Conservation (phyloP, 768 basidiomycete genomes). For the Mycena latifolia region DNA sequence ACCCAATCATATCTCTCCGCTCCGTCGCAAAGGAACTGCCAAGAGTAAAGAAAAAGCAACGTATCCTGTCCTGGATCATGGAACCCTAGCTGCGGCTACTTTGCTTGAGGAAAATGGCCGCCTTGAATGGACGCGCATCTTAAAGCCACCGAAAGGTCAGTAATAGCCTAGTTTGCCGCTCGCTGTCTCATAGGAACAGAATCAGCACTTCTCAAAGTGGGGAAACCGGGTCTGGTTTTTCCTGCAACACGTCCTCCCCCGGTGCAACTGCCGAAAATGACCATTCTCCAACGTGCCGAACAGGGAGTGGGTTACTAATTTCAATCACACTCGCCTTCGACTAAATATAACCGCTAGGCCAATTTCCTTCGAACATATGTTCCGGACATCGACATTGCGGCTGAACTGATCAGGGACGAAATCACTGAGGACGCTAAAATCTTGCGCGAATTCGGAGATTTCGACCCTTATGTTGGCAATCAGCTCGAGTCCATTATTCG, state of each 20-base stretch:
- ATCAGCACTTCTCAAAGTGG: constrained; percentile 38
- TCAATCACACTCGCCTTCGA: constrained; percentile 4
- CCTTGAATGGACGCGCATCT: constrained; percentile 66
- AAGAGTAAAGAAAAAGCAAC: constrained; percentile 49
- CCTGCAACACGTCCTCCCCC: constrained; percentile 65
- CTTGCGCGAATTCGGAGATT: constrained; percentile 50
- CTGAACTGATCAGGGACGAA: constrained; percentile 73
- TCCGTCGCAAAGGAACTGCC: constrained; percentile 40
- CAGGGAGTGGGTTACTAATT: constrained; percentile 62
- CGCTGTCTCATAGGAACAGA: constrained; percentile 14
- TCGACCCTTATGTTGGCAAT: constrained; percentile 72
- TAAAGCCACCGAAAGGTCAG: constrained; percentile 43
- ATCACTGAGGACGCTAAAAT: constrained; percentile 59
- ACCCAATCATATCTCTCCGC: constrained; percentile 32
- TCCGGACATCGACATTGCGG: constrained; percentile 80
- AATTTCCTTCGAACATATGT: constrained; percentile 78
- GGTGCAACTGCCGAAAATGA: constrained; percentile 44
- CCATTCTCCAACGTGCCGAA: constrained; percentile 66
- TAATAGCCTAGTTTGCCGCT: constrained; percentile 18
- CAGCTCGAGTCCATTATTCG: constrained; percentile 57
- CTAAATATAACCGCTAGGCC: constrained; percentile 55
- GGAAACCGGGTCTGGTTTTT: constrained; percentile 60
- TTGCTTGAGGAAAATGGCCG: constrained; percentile 57
- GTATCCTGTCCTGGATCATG: constrained; percentile 70
- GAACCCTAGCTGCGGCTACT: constrained; percentile 68